Conservation (phyloP, 805 yeast species). For the Wickerhamiella musiphila region DNA sequence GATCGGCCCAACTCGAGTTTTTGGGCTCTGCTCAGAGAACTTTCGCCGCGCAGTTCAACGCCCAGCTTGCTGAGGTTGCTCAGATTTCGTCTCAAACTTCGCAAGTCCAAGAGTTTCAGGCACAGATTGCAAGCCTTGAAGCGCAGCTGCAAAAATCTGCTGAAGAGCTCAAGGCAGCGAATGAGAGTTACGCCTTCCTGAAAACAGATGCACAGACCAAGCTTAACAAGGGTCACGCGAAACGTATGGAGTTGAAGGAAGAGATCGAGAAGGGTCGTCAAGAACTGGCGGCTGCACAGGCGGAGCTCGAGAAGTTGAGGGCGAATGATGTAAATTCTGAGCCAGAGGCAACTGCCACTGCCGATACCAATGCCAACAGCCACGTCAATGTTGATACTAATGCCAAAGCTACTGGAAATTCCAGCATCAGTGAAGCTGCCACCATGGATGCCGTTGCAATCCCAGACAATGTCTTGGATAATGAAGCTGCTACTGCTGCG, state of each 20-base stretch:
- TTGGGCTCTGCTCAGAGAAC: too few relatives aligned
- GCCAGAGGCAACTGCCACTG: neutral
- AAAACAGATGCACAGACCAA: slow-evolving; percentile 16
- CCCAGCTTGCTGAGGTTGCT: too few relatives aligned
- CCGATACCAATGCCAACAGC: neutral
- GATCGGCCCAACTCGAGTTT: too few relatives aligned
- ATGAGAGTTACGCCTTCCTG: slow-evolving; percentile 9
- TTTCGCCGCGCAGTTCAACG: too few relatives aligned
- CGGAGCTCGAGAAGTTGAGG: slow-evolving; percentile 9
- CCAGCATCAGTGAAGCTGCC: neutral
- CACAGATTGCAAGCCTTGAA: too few relatives aligned
- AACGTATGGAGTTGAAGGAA: slow-evolving; percentile 9
- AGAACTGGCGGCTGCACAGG: neutral
- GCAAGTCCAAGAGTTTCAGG: too few relatives aligned
- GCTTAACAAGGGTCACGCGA: slow-evolving; percentile 7
- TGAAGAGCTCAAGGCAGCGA: slow-evolving; percentile 5
- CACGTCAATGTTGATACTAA: neutral
- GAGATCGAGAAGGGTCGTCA: slow-evolving; percentile 9
- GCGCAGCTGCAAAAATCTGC: too few relatives aligned
- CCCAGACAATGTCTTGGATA: neutral
- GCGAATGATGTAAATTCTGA: slow-evolving; percentile 4
- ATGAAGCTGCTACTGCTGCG: neutral
- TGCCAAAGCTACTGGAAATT: neutral
- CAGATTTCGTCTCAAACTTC: too few relatives aligned
- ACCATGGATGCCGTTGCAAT: neutral